phyloP scores from a whole-genome alignment of 1,284 basidiomycete genomes.

The Ceratobasidium papillatum region DNA sequence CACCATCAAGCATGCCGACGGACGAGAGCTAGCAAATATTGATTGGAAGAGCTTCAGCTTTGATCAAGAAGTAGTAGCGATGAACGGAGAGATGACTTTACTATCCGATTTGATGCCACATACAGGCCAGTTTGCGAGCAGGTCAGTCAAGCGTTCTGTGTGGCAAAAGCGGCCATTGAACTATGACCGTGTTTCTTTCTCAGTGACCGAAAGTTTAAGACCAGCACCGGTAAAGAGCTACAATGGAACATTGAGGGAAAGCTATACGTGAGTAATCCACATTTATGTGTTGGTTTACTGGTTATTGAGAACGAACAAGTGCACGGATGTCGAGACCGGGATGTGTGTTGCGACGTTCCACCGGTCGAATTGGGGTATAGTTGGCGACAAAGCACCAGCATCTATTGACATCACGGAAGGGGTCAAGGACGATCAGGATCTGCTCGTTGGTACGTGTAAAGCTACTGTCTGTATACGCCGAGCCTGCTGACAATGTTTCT shows the following conservation, averaged over 20 bases:
- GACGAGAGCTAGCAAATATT: not conserved
- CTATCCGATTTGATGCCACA: constrained; percentile 9
- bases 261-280: not conserved
- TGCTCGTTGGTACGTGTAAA: constrained; percentile 21
- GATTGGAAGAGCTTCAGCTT: constrained; percentile 11
- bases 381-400: constrained; percentile 10
- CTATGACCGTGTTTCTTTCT: not conserved
- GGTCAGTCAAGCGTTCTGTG: not conserved
- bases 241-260: constrained; percentile 27
- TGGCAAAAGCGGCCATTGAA: not conserved
- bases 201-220: constrained; percentile 24
- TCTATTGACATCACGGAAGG: constrained; percentile 23
- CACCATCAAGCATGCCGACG: not conserved
- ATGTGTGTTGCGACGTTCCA: constrained; percentile 6
- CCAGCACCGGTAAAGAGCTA: not conserved
- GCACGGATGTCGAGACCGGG: not conserved
- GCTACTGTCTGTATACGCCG: not conserved
- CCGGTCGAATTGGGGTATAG: constrained; percentile 23
- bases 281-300: not conserved
- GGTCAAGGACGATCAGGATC: not conserved
- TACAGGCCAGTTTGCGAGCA: constrained; percentile 6
- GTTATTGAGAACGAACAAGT: not conserved
- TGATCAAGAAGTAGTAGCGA: constrained; percentile 1
- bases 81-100: constrained; percentile 1
- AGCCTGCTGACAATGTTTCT: not conserved